phyloP scores from a whole-genome alignment of 1,139 yeast genomes.

The Diutina sp. region DNA sequence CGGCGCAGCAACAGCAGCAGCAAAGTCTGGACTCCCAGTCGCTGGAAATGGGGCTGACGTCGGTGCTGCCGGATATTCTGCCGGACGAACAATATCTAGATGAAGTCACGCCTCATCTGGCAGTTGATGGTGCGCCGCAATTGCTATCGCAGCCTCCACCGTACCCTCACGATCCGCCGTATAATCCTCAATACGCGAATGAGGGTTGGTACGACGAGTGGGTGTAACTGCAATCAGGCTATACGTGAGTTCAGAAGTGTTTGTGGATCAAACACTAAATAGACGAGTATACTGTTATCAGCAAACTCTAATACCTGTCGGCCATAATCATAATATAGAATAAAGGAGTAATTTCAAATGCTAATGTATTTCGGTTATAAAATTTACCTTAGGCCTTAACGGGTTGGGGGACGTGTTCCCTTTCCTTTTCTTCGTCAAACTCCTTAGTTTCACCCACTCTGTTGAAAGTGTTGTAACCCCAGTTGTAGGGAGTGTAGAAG shows the following conservation, averaged over 20 bases:
- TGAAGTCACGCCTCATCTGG: background rate
- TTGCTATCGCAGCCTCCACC: background rate
- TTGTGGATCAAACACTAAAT: too few relatives aligned
- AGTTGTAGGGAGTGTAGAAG: constrained; percentile 1
- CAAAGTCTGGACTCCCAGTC: background rate
- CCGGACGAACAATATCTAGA: background rate
- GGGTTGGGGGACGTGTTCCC: background rate
- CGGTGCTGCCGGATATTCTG: background rate
- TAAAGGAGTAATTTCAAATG: too few relatives aligned
- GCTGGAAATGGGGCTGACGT: background rate
- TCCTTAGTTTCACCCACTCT: background rate
- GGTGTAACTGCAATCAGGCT: background rate
- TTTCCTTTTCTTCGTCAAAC: background rate
- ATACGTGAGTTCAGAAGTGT: too few relatives aligned
- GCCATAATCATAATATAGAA: too few relatives aligned
- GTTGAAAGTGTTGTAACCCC: constrained; percentile 2
- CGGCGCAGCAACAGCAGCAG: background rate
- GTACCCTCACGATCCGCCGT: background rate
- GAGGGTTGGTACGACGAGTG: background rate
- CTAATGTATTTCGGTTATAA: background rate
- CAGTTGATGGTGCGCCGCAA: background rate
- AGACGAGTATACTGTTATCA: too few relatives aligned
- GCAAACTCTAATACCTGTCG: too few relatives aligned
- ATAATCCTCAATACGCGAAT: background rate
- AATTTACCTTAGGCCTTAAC: background rate